Base-by-base conservation (phyloP, 2,329 filamentous ascomycete species). In the Fusarium multiceps region DNA sequence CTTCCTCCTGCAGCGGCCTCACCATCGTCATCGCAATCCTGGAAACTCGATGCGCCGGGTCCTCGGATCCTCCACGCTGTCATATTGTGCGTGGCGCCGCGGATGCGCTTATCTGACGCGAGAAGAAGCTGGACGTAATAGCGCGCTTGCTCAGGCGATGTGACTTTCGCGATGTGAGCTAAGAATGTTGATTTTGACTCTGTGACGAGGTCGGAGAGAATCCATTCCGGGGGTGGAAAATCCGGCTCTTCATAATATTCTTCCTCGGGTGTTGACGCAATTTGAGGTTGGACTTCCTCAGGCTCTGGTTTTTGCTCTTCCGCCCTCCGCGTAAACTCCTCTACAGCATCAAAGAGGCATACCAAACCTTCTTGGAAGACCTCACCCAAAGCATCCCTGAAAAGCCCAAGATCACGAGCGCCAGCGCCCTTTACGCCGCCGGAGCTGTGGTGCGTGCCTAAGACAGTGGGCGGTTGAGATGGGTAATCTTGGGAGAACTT, bases 11-110 rank as follows among this genome's bases (percentile, higher is more conserved):
- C 96, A 8, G 96, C 96, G 27, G 92, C 92, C 85, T 99, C 96
- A 4, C 96, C 96, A 78, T 99, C 96, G 75, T 99, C 96, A 75
- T 99, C 93, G 77, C 91, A 98, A 80, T 99, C 96, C 79, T 98
- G 94, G 72, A 90, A 93, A 28, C 83, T 82, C 53, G 85, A 68
- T 80, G 82, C 59, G 83, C 82, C 82, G 0, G 80, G 76, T 0
- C 87, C 88, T 30, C 87, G 88, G 57, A 98, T 94, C 13, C 96
- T 88, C 93, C 94, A 98, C 2, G 95, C 95, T 21, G 92, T 94
- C 77, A 99, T 98, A 79, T 98, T 98, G 79, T 99, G 96, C 64
- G 95, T 94, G 7, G 96, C 96, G 48, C 87, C 84, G n/a, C 93
- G 90, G 37, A 93, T 90, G 72, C 92, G 93, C 81, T 92, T 94